Percentiles rank a stretch among this genome's conserved stretches.
Evolutionary conservation across 2,329 filamentous ascomycete genomes (phyloP).

Genomic region (Arthrobotrys megalospora): DNA sequence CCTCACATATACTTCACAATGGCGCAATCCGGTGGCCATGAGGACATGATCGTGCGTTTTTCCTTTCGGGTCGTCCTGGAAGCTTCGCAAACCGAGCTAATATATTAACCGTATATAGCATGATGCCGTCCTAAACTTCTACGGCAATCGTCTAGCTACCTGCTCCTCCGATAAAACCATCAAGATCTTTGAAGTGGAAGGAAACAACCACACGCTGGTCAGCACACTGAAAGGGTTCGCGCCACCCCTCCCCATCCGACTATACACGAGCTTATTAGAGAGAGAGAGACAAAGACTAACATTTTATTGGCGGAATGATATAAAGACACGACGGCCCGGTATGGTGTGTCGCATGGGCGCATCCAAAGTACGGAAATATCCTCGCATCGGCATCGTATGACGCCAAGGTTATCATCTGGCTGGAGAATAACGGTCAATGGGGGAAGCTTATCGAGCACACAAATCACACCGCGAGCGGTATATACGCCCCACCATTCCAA

Average conservation of each 20-base stretch:
- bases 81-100: neutral
- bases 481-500: neutral
- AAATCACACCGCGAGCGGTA: conserved; percentile 65
- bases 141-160: conserved; percentile 93
- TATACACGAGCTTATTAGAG: neutral
- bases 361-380: conserved; percentile 98
- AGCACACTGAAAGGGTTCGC: conserved; percentile 94
- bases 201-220: conserved; percentile 87
- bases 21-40: conserved; percentile 60
- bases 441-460: conserved; percentile 64
- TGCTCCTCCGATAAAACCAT: conserved; percentile 98
- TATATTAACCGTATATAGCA: conserved; percentile 73
- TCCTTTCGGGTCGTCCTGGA: neutral
- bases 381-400: conserved; percentile 96
- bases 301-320: neutral
- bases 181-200: conserved; percentile 99
- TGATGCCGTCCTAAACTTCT: conserved; percentile 98
- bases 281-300: neutral
- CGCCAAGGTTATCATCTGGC: conserved; percentile 98
- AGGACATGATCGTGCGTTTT: conserved; percentile 59
- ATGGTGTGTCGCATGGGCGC: conserved; percentile 98
- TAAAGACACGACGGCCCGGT: conserved; percentile 93
- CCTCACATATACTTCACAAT: conserved; percentile 44
- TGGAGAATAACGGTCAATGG: conserved; percentile 76
- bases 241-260: neutral